Evolutionary conservation across 352 stramenopile genomes (phyloP).

Genomic region (Pythium plurisporium): DNA sequence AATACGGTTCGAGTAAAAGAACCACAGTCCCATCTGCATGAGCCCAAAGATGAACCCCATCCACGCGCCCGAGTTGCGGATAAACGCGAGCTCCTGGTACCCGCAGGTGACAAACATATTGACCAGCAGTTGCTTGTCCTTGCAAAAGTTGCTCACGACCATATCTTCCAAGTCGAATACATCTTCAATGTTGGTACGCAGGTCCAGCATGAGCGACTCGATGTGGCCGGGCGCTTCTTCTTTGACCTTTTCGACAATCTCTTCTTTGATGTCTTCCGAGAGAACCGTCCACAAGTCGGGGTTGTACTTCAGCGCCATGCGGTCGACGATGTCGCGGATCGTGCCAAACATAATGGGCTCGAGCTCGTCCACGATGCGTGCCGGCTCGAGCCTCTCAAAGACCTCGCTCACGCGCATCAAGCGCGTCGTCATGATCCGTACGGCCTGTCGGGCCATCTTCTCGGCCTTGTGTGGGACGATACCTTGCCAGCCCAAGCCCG

Average conservation of each 20-base stretch:
- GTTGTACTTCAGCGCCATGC: constrained; percentile 87
- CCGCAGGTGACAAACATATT: constrained; percentile 94
- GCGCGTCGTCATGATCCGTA: constrained; percentile 92
- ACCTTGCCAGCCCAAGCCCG: constrained; percentile 95
- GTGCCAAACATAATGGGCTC: constrained; percentile 89
- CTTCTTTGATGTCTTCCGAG: constrained; percentile 75
- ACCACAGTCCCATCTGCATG: constrained; percentile 89
- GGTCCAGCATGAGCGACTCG: constrained; percentile 92
- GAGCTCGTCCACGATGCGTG: constrained; percentile 87
- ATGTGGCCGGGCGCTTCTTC: constrained; percentile 90
- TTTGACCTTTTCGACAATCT: constrained; percentile 93
- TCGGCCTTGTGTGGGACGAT: constrained; percentile 96
- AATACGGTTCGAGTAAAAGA: constrained; percentile 74
- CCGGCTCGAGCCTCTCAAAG: constrained; percentile 88
- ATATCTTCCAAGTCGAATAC: constrained; percentile 95
- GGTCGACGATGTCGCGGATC: constrained; percentile 83
- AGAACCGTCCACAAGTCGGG: constrained; percentile 76
- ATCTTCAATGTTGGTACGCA: constrained; percentile 93
- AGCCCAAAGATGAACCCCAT: constrained; percentile 88
- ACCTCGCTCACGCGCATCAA: constrained; percentile 91
- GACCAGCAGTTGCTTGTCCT: constrained; percentile 93
- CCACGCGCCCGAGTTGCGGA: constrained; percentile 88
- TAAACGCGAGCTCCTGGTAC: constrained; percentile 90
- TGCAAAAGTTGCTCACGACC: constrained; percentile 92
- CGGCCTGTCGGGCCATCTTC: constrained; percentile 93